phyloP scores from a whole-genome alignment of 768 basidiomycete genomes.

The Rhodocollybia butyracea region DNA sequence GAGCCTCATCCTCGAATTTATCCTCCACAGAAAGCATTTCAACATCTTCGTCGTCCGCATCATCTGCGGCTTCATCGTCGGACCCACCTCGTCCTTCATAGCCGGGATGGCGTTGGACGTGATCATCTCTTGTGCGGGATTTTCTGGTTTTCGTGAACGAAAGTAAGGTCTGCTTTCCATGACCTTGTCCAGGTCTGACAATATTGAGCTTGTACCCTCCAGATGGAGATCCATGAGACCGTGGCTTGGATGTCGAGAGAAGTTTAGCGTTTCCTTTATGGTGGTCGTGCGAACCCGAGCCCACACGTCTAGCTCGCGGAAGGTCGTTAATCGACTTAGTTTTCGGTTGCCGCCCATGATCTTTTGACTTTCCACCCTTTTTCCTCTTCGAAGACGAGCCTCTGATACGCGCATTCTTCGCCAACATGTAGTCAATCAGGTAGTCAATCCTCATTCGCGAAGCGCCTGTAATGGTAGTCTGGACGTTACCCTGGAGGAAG shows the following conservation, averaged over 20 bases:
- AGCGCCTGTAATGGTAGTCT: not conserved
- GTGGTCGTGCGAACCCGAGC: no score
- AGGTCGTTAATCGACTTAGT: no score
- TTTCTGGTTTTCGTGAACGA: not conserved
- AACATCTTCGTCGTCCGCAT: not conserved
- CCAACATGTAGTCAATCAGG: constrained; percentile 5
- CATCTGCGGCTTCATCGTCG: not conserved
- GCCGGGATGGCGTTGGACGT: not conserved
- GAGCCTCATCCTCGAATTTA: no score
- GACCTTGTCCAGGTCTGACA: not conserved
- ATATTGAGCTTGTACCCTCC: not conserved
- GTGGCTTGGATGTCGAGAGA: no score
- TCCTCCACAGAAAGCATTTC: not conserved
- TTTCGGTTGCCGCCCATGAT: no score
- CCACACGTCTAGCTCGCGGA: no score
- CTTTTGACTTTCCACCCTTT: not conserved
- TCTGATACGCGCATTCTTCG: not conserved
- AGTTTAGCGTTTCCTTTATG: no score
- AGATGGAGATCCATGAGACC: no score
- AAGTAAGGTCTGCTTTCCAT: not conserved
- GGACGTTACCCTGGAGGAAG: not conserved
- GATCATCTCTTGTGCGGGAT: not conserved
- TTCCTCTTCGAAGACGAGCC: not conserved
- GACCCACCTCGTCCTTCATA: not conserved
- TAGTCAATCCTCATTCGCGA: not conserved